Base-by-base conservation (phyloP, 176 grass and related monocot species). In the Ananas comosus region DNA sequence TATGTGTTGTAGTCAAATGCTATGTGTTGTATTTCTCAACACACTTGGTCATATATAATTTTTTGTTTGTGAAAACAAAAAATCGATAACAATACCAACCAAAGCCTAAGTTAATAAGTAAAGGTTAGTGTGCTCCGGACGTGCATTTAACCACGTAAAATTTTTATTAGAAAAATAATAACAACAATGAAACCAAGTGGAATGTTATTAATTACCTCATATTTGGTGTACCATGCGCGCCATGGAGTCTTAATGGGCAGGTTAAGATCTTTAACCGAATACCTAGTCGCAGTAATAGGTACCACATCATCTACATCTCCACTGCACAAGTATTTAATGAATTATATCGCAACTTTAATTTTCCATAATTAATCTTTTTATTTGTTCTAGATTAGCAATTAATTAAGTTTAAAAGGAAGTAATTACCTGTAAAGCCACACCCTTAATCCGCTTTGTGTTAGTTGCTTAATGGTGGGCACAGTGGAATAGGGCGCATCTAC, bases 291-390 rank as follows among this genome's bases (percentile, higher is more conserved):
- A 22, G 53, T 88, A 64, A 88, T 82, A 1, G 85, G 79, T 0
- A 92, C 89, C 71, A 88, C 79, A 2, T 69, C 65, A 79, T 88
- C 83, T 11, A 83, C 76, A 17, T 90, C 89, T 50, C 89, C 85
- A 58, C 85, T 86, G 50, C 4, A 50, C 4, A 50, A 74, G 33
- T 11, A 23, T 61, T 25, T 12, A 17, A 17, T 8, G 54, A 47
- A 21, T 13, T 49, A 56, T 19, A 9, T 49, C 5, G 23, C 0
- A 42, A 7, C 33, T 6, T 42, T 42, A 42, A 42, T 6, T 42
- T 42, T 42, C 33, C 33, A 7, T 23, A 23, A 42, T 42, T 42
- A 42, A 5, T 42, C 33, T 42, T 42, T 6, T 42, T 42, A 42
- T 42, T 42, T 6, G 6, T 7, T 42, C 33, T 42, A 42, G 4